Percentiles rank a stretch among this genome's conserved stretches.
phyloP scores from a whole-genome alignment of 305 asterid species.

The Ajuga reptans region DNA sequence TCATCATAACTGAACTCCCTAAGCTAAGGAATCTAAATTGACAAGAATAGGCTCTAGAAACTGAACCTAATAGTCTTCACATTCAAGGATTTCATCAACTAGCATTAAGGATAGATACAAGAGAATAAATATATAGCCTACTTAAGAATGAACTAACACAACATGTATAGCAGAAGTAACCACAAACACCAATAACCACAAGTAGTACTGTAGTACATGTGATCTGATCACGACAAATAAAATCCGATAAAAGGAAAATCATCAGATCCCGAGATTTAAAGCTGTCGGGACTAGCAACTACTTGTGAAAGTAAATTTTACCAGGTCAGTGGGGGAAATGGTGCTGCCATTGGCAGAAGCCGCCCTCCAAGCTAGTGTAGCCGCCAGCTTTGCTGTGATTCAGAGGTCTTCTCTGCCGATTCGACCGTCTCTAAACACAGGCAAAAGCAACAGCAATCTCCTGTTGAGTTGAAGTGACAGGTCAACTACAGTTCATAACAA shows the following conservation, averaged over 20 bases:
- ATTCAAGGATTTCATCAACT: background rate
- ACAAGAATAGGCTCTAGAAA: constrained; percentile 6
- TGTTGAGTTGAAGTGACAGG: constrained; percentile 25
- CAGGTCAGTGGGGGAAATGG: constrained; percentile 47
- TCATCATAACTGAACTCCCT: too few species aligned
- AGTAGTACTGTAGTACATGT: background rate
- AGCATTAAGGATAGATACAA: background rate
- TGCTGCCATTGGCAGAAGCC: constrained; percentile 60
- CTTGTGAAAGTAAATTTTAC: constrained; percentile 29
- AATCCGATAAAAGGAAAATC: background rate
- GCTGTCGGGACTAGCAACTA: background rate
- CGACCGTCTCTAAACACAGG: constrained; percentile 26
- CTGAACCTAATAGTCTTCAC: background rate
- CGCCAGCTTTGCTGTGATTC: constrained; percentile 56
- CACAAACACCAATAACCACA: background rate
- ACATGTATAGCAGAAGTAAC: constrained; percentile 1
- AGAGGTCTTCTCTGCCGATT: constrained; percentile 49
- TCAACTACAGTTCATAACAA: constrained; percentile 26
- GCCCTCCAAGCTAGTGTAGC: constrained; percentile 68
- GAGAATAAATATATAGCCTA: background rate
- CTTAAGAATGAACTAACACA: constrained; percentile 1
- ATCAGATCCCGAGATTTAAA: constrained; percentile 11
- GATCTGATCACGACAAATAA: constrained; percentile 1
- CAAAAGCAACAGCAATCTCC: constrained; percentile 33
- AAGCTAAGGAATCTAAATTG: background rate